phyloP scores from a whole-genome alignment of 208 protist genomes.

The Wallacemonas sp. region DNA sequence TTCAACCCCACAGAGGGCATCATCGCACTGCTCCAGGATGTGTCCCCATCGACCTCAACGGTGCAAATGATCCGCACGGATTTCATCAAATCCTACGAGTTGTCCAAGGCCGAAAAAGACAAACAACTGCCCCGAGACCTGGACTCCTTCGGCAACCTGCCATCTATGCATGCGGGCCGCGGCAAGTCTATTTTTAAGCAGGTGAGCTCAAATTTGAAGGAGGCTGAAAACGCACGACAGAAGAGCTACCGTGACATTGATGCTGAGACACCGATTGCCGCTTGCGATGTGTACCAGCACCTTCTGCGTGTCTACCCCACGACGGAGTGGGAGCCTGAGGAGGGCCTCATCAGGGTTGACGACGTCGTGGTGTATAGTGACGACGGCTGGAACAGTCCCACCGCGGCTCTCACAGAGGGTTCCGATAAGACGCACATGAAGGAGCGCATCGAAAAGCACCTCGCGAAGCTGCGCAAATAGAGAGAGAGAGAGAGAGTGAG shows the following conservation, averaged over 20 bases:
- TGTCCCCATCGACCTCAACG: constrained; percentile 37
- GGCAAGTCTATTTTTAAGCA: constrained; percentile 85
- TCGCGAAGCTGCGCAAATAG: constrained; percentile 53
- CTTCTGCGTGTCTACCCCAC: constrained; percentile 74
- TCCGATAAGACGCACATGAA: constrained; percentile 36
- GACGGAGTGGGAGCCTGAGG: constrained; percentile 74
- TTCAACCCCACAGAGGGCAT: constrained; percentile 77
- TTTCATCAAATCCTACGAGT: constrained; percentile 71
- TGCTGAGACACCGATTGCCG: constrained; percentile 60
- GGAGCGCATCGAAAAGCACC: constrained; percentile 62
- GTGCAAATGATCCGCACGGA: constrained; percentile 70
- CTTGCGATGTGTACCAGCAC: constrained; percentile 58
- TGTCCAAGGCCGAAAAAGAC: constrained; percentile 33
- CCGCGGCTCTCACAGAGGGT: constrained; percentile 48
- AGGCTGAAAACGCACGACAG: constrained; percentile 38
- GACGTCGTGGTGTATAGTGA: constrained; percentile 72
- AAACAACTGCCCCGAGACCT: constrained; percentile 57
- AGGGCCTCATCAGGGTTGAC: constrained; percentile 67
- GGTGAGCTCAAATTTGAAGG: constrained; percentile 66
- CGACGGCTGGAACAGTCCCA: constrained; percentile 66
- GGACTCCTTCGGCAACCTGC: constrained; percentile 53
- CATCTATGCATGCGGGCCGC: constrained; percentile 81
- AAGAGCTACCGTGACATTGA: constrained; percentile 43
- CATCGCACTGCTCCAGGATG: constrained; percentile 60
- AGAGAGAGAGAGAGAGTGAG: not conserved